Conservation (phyloP, 768 basidiomycete genomes). For the Cystobasidium ongulense region DNA sequence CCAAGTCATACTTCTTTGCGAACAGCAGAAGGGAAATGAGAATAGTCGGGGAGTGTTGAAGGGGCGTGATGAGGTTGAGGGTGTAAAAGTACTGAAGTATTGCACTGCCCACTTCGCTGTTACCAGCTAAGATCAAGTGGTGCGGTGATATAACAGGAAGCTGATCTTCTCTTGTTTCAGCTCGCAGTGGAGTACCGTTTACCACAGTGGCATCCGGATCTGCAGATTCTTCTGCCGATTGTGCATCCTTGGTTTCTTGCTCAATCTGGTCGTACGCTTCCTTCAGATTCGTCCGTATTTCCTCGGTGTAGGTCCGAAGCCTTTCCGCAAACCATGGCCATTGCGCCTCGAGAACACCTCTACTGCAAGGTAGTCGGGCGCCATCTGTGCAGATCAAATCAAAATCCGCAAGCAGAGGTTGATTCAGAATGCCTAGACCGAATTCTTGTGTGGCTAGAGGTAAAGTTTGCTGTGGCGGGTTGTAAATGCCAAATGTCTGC, state of each 20-base stretch:
- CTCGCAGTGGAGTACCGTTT: slow-evolving; percentile 40
- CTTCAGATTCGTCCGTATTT: neutral
- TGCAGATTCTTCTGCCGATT: neutral
- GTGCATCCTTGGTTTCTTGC: neutral
- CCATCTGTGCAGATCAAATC: slow-evolving; percentile 89
- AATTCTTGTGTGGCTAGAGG: slow-evolving; percentile 70
- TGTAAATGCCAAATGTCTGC: slow-evolving; percentile 92
- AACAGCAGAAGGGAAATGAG: slow-evolving; percentile 77
- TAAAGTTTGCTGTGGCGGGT: slow-evolving; percentile 59
- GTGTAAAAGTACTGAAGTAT: slow-evolving; percentile 92
- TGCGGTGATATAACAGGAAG: slow-evolving; percentile 46
- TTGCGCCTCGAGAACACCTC: slow-evolving; percentile 73
- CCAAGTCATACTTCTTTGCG: slow-evolving; percentile 69
- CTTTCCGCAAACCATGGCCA: slow-evolving; percentile 79
- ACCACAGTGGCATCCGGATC: neutral
- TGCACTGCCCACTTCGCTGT: slow-evolving; percentile 79
- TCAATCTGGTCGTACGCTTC: neutral
- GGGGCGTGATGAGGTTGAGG: slow-evolving; percentile 70
- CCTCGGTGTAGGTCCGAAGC: slow-evolving; percentile 28
- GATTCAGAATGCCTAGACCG: slow-evolving; percentile 62
- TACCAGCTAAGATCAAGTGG: slow-evolving; percentile 70
- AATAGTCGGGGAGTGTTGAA: slow-evolving; percentile 84
- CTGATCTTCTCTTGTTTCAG: neutral
- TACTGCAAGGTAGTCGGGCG: slow-evolving; percentile 68
- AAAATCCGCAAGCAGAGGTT: slow-evolving; percentile 58